Conservation (phyloP, 352 stramenopile genomes). For the Pythium chondricola region DNA sequence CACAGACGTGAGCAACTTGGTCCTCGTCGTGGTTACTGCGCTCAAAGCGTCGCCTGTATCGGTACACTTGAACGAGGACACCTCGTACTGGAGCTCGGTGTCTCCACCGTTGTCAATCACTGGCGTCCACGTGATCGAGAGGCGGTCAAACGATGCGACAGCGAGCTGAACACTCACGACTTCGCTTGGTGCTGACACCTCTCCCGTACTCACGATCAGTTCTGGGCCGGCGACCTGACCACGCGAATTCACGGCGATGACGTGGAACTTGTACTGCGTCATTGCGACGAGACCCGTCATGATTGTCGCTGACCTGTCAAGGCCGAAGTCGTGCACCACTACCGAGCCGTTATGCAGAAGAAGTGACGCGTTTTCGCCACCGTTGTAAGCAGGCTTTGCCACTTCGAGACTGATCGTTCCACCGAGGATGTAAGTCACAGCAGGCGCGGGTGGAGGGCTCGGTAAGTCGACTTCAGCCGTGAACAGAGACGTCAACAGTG, state of each 20-base stretch:
- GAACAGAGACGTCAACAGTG: neutral
- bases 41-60: conserved; percentile 13
- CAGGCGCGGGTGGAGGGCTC: conserved; percentile 10
- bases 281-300: conserved; percentile 29
- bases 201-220: conserved; percentile 22
- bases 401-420: conserved; percentile 12
- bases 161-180: conserved; percentile 21
- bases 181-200: conserved; percentile 30
- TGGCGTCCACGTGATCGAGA: conserved; percentile 30
- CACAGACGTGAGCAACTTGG: neutral
- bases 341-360: conserved; percentile 21
- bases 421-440: conserved; percentile 6
- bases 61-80: conserved; percentile 33
- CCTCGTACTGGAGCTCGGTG: conserved; percentile 27
- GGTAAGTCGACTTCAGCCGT: conserved; percentile 12
- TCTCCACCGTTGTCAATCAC: conserved; percentile 45
- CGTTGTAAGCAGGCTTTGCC: conserved; percentile 24
- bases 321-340: conserved; percentile 20
- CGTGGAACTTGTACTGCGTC: conserved; percentile 34
- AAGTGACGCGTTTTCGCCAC: conserved; percentile 31
- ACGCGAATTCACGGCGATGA: conserved; percentile 29
- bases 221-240: conserved; percentile 21
- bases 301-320: conserved; percentile 12
- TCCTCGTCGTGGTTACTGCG: conserved; percentile 7
- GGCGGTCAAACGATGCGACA: conserved; percentile 26